Base-by-base conservation (phyloP, 1,284 basidiomycete genomes). In the Ganoderma lingzhi region DNA sequence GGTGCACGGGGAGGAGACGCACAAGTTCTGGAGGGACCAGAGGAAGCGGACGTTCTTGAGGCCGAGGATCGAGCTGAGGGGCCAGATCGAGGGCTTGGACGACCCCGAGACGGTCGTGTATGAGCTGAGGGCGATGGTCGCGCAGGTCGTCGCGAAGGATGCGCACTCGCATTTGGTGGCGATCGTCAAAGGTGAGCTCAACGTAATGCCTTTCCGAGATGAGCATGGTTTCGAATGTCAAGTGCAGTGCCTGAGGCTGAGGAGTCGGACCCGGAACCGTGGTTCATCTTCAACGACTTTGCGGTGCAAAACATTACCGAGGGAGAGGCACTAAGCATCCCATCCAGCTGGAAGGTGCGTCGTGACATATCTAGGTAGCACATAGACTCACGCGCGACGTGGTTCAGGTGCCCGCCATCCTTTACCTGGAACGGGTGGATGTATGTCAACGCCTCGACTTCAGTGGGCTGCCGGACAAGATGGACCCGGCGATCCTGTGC, bases 221-320 rank as follows among this genome's bases (percentile, higher is more conserved):
- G 37, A 45, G 2, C 6, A 45, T 65, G 41, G 58, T 4, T 41
- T 41, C 61, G 30, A 64, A 9, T 28, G 35, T 30, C 17, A 4
- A 58, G 15, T 28, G 0, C 74, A 91, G 93, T 95, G 10, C 91
- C 93, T 0, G 88, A 91, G 63, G 88, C 88, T 1, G 88, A 92
- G 70, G 81, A 81, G 15, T 73, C 80, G 3, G 80, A 84, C 9
- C 76, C 76, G 1, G 80, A 84, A 63, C 88, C 90, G 1, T 99
- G 97, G 97, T 92, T 94, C 77, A 82, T 99, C 68, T 99, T 99
- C 88, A 99, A 99, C 78, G 97, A 99, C 79, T 99, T 99, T 78
- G 86, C 93, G 2, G 98, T 99, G 6, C 87, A 88, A 59, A 93
- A 93, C 65, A 89, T 99, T 35, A 83, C 90, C 0, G 93, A 97